Evolutionary conservation across 306 rosid genomes (phyloP).

Genomic region (Sindora glabra): DNA sequence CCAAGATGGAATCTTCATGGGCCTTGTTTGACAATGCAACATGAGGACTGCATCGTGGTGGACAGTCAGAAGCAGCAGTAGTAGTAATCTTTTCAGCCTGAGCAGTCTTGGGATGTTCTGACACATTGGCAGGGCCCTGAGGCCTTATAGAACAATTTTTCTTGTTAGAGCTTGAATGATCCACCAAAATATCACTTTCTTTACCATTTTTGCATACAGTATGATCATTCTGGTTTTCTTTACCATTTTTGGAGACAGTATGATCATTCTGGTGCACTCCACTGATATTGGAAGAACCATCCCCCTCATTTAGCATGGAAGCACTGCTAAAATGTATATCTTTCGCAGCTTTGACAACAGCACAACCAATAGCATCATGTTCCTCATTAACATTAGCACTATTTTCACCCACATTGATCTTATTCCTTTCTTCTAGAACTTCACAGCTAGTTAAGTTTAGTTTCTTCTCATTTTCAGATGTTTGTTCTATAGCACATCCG

Average conservation of each 20-base stretch:
- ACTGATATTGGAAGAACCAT: conserved; percentile 34
- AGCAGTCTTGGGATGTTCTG: conserved; percentile 29
- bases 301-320: conserved; percentile 30
- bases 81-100: conserved; percentile 42
- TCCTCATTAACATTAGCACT: conserved; percentile 27
- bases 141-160: conserved; percentile 20
- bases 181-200: no score
- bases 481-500: conserved; percentile 39
- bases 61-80: conserved; percentile 34
- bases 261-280: no score
- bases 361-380: conserved; percentile 33
- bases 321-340: conserved; percentile 26
- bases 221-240: conserved; percentile 36
- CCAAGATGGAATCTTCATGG: conserved; percentile 83
- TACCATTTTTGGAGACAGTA: no score
- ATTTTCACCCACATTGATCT: conserved; percentile 20
- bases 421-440: conserved; percentile 37
- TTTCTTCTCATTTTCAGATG: conserved; percentile 39
- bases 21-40: conserved; percentile 57
- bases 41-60: conserved; percentile 25
- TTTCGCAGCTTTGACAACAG: conserved; percentile 33
- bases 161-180: no score
- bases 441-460: conserved; percentile 28
- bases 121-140: conserved; percentile 26
- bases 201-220: conserved; percentile 33